phyloP scores from a whole-genome alignment of 441 rosid species.

The Biscutella laevigata region DNA sequence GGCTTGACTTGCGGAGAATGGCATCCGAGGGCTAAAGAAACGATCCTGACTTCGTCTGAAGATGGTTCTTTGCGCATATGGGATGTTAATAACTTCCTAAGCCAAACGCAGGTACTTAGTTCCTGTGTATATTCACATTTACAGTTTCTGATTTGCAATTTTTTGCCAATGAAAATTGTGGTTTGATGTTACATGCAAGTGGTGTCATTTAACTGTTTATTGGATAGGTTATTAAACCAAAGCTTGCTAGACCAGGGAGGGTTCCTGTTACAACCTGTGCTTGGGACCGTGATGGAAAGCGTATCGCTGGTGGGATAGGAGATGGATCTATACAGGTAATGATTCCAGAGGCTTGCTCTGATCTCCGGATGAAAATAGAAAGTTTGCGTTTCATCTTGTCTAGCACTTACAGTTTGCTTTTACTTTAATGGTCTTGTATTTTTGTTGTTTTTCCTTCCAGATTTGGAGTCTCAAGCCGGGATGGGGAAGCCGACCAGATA shows the following conservation, averaged over 20 bases:
- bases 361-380: neutral
- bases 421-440: neutral
- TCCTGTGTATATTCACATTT: neutral
- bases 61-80: slow-evolving; percentile 93
- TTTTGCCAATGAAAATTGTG: neutral
- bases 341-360: neutral
- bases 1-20: slow-evolving; percentile 96
- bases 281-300: slow-evolving; percentile 88
- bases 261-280: slow-evolving; percentile 86
- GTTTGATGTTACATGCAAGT: neutral
- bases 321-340: slow-evolving; percentile 92
- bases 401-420: neutral
- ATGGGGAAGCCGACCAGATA: slow-evolving; percentile 98
- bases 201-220: slow-evolving; percentile 1
- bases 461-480: slow-evolving; percentile 94
- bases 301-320: slow-evolving; percentile 82
- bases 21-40: slow-evolving; percentile 83
- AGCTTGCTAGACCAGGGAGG: slow-evolving; percentile 96
- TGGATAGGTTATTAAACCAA: slow-evolving; percentile 88
- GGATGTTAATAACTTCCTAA: slow-evolving; percentile 94
- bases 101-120: slow-evolving; percentile 74
- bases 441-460: slow-evolving; percentile 29
- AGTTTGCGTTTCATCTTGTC: slow-evolving; percentile 7
- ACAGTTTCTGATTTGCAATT: neutral
- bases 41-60: slow-evolving; percentile 87